Evolutionary conservation across 23 red algal genomes (phyloP).

Genomic region (Agarophyton chilense): DNA sequence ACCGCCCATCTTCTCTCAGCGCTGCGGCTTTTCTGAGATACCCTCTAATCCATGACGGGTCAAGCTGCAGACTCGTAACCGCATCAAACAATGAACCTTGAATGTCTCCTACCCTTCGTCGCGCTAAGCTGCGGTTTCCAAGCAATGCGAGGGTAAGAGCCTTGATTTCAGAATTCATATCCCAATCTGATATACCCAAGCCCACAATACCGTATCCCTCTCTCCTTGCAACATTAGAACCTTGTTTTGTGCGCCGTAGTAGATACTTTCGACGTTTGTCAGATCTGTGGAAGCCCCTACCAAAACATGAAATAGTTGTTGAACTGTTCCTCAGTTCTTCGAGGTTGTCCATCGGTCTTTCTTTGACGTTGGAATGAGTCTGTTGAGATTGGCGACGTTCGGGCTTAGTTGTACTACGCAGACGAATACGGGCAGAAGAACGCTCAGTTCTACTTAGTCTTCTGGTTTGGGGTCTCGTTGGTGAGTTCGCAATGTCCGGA

Average conservation of each 20-base stretch:
- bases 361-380: neutral
- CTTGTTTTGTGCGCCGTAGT: conserved; percentile 5
- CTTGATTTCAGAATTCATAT: conserved; percentile 43
- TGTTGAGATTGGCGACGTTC: conserved; percentile 2
- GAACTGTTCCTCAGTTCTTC: neutral
- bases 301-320: conserved; percentile 22
- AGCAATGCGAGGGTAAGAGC: conserved; percentile 61
- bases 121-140: conserved; percentile 59
- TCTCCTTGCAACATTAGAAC: neutral
- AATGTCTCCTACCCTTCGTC: conserved; percentile 39
- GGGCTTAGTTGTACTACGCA: neutral
- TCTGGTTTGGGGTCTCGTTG: neutral
- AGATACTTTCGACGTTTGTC: conserved; percentile 8
- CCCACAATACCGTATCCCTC: conserved; percentile 18
- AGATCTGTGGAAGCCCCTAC: neutral
- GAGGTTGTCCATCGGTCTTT: neutral
- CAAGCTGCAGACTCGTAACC: conserved; percentile 43
- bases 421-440: conserved; percentile 8
- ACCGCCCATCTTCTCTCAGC: conserved; percentile 40
- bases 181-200: conserved; percentile 32
- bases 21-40: conserved; percentile 73
- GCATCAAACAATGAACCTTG: conserved; percentile 65
- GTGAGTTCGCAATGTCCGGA: neutral
- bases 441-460: neutral
- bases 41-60: conserved; percentile 71